These are phyloP conservation scores for Gyromitra esculenta DNA, from an alignment of 2,329 filamentous ascomycete genomes.

Conservation along the genomic window DNA sequence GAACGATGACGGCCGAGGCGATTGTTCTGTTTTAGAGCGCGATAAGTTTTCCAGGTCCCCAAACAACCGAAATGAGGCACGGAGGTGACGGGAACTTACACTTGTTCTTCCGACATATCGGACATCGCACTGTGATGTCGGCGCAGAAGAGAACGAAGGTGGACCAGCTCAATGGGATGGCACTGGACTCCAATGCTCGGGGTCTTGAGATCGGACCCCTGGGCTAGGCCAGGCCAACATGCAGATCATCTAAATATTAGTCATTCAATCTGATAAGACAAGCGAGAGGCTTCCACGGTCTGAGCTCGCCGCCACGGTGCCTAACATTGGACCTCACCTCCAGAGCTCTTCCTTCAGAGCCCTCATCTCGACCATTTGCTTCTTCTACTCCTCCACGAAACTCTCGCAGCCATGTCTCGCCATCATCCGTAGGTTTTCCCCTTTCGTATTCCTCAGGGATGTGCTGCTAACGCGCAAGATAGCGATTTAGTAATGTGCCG, in stretches of 20 bases:
- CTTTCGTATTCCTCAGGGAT: constrained; percentile 50
- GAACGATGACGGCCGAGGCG: constrained; percentile 67
- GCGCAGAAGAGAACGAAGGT: constrained; percentile 29
- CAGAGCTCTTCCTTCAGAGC: constrained; percentile 13
- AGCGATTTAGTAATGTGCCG: constrained; percentile 99
- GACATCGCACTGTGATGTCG: constrained; percentile 39
- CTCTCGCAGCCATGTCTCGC: constrained; percentile 74
- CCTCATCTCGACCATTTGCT: constrained; percentile 16
- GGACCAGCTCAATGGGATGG: constrained; percentile 28
- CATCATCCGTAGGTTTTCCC: constrained; percentile 79
- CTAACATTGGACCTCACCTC: constrained; percentile 16
- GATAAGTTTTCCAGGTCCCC: constrained; percentile 14
- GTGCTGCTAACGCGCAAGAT: constrained; percentile 43
- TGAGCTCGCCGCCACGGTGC: neutral
- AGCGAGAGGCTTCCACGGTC: neutral
- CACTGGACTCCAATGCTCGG: constrained; percentile 13
- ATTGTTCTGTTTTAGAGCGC: constrained; percentile 60
- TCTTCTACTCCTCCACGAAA: constrained; percentile 17
- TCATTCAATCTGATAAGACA: constrained; percentile 39
- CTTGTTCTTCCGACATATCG: constrained; percentile 47
- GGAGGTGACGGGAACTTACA: constrained; percentile 27
- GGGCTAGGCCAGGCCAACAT: constrained; percentile 36
- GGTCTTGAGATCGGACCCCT: constrained; percentile 28
- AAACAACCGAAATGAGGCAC: neutral
- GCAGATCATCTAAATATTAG: constrained; percentile 24